phyloP scores from a whole-genome alignment of 108 stramenopile species.

The Fragilaria radians region DNA sequence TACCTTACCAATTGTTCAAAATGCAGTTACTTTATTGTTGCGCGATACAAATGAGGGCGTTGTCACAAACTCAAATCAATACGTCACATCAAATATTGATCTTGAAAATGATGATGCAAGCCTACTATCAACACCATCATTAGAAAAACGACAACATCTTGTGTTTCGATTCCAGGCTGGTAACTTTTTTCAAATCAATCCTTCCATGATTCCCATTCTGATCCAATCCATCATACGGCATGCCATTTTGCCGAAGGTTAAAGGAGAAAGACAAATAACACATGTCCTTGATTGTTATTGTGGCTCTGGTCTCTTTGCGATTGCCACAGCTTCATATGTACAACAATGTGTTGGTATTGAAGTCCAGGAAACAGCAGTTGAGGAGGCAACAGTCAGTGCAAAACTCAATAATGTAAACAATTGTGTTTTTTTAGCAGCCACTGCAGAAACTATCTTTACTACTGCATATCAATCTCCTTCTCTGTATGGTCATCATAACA shows the following conservation, averaged over 20 bases:
- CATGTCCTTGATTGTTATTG: constrained; percentile 95
- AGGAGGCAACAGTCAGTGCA: constrained; percentile 83
- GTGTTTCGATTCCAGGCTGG: constrained; percentile 85
- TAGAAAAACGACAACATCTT: too few relatives aligned
- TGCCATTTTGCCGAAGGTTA: constrained; percentile 14
- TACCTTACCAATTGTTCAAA: constrained; percentile 38
- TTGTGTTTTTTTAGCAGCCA: constrained; percentile 82
- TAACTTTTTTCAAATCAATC: constrained; percentile 98
- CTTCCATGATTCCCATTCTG: constrained; percentile 85
- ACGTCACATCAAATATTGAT: constrained; percentile 68
- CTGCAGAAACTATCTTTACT: constrained; percentile 92
- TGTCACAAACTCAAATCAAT: constrained; percentile 76
- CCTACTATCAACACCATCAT: too few relatives aligned
- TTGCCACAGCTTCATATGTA: constrained; percentile 70
- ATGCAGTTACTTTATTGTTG: constrained; percentile 89
- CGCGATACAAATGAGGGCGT: constrained; percentile 58
- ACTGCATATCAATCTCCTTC: too few relatives aligned
- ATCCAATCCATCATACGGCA: constrained; percentile 79
- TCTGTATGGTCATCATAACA: too few relatives aligned
- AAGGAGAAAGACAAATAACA: constrained; percentile 30
- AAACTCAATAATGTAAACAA: constrained; percentile 74
- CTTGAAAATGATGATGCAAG: too few relatives aligned
- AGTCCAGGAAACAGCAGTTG: constrained; percentile 80
- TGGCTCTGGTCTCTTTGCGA: constrained; percentile 90
- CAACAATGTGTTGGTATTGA: constrained; percentile 90